Percentiles rank a stretch among this genome's conserved stretches.
Conservation (phyloP, 1,284 basidiomycete species). For the Irpex sp. region DNA sequence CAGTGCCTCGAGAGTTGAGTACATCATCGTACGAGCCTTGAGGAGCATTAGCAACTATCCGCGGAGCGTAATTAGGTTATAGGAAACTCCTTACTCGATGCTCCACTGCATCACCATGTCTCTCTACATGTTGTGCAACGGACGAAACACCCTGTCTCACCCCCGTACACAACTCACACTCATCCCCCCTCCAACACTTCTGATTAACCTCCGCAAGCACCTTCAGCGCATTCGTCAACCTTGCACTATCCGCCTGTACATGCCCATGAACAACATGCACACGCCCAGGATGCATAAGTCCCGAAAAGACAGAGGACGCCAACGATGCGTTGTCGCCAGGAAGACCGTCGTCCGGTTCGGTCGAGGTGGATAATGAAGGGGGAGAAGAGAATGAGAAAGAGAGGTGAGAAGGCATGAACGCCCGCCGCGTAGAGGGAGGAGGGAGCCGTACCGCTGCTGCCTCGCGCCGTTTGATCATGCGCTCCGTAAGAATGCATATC, state of each 20-base stretch:
- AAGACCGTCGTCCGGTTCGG: slow-evolving; percentile 23
- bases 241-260: slow-evolving; percentile 73
- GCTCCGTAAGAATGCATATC: slow-evolving; percentile 79
- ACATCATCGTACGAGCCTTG: slow-evolving; percentile 53
- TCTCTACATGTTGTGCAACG: slow-evolving; percentile 65
- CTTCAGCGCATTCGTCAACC: slow-evolving; percentile 76
- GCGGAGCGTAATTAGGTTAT: not conserved
- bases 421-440: slow-evolving; percentile 46
- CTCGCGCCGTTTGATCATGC: slow-evolving; percentile 81
- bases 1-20: slow-evolving; percentile 65
- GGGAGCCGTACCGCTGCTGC: slow-evolving; percentile 79
- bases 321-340: slow-evolving; percentile 14
- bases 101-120: slow-evolving; percentile 75
- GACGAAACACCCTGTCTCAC: slow-evolving; percentile 69
- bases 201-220: slow-evolving; percentile 76
- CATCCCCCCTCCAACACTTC: slow-evolving; percentile 73
- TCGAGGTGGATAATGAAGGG: slow-evolving; percentile 20
- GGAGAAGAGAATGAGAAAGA: slow-evolving; percentile 27
- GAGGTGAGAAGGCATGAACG: slow-evolving; percentile 63
- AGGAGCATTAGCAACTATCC: not conserved
- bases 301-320: slow-evolving; percentile 26
- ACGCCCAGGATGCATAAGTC: slow-evolving; percentile 19
- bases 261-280: slow-evolving; percentile 16
- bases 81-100: slow-evolving; percentile 54
- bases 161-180: slow-evolving; percentile 76